Evolutionary conservation across 2,329 filamentous ascomycete genomes (phyloP).

Genomic region (Colletotrichum euphorbiae): DNA sequence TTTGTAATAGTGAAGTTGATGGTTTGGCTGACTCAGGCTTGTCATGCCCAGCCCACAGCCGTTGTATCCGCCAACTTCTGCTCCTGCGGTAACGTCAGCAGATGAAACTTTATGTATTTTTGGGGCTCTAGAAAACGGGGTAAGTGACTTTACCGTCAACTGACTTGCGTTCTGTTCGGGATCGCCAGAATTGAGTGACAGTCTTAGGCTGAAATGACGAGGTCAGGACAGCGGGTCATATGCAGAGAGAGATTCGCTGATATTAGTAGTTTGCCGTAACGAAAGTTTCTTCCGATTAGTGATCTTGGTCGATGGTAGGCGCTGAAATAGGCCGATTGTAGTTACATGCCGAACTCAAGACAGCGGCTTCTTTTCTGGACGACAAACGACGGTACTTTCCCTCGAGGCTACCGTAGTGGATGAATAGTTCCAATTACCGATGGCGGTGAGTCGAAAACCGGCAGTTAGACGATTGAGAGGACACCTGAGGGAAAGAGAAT

Average conservation of each 20-base stretch:
- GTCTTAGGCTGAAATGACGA: neutral
- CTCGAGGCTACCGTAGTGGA: too few species aligned
- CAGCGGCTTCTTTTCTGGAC: neutral
- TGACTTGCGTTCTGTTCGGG: neutral
- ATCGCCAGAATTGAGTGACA: neutral
- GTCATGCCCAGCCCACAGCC: constrained; percentile 21
- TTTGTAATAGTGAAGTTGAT: neutral
- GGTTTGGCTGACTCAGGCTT: neutral
- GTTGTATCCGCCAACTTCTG: neutral
- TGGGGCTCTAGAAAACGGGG: neutral
- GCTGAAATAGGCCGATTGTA: neutral
- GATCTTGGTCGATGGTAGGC: neutral
- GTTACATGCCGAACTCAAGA: neutral
- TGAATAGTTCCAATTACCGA: too few species aligned
- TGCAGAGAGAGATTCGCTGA: too few species aligned
- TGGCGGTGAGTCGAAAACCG: too few species aligned
- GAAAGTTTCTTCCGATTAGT: neutral
- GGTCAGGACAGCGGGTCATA: neutral
- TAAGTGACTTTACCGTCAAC: neutral
- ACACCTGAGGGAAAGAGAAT: too few species aligned
- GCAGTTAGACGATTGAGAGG: too few species aligned
- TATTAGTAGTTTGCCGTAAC: too few species aligned
- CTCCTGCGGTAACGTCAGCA: neutral
- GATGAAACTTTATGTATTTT: neutral
- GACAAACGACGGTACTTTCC: neutral